Evolutionary conservation across 495 filamentous ascomycete species (phyloP), one percentile per base, ranked within the genome.

Genomic region (Annulohypoxylon moriforme): DNA sequence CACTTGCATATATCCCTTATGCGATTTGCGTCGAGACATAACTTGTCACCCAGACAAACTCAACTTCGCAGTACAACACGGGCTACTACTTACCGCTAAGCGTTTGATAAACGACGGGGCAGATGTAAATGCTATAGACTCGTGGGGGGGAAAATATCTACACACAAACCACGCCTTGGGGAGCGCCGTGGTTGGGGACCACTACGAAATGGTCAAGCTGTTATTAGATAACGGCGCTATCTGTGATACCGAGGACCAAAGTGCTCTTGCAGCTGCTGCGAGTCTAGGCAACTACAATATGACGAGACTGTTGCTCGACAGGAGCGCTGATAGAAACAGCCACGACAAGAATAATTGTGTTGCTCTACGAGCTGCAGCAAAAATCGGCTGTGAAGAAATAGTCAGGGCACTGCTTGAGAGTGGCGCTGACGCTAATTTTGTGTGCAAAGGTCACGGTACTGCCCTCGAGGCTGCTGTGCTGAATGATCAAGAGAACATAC

Each of bases 281-380:
- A 16, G 22, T 40, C n/a, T 0, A 13, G 75, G 73, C 20, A 20
- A 72, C 44, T 18, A 68, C 10, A 57, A 64, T 1, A 64, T 60
- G 4, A 67, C 24, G 25, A 56, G n/a, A 59, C 46, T 13, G 52
- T 73, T 73, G 11, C 11, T 65, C 22, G 27, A 60, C 33, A 65
- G 36, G 4, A 29, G 62, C 57, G 25, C 25, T 4, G 56, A 60
- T 38, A 38, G 34, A 10, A 50, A 75, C 16, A 29, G 10, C 46
- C 20, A 24, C 5, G 20, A 24, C 25, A 25, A 2, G 8, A 38
- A 38, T 10, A 7, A 38, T n/a, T 22, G 36, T 31, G 13, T 14
- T 33, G 55, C 49, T 60, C 59, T 78, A 1, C 67, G 65, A 58
- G 59, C 64, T 0, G 76, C 76, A 27, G 55, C 52, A 3, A 18